phyloP scores from a whole-genome alignment of 352 stramenopile genomes.

The Elongisporangium prolatum region DNA sequence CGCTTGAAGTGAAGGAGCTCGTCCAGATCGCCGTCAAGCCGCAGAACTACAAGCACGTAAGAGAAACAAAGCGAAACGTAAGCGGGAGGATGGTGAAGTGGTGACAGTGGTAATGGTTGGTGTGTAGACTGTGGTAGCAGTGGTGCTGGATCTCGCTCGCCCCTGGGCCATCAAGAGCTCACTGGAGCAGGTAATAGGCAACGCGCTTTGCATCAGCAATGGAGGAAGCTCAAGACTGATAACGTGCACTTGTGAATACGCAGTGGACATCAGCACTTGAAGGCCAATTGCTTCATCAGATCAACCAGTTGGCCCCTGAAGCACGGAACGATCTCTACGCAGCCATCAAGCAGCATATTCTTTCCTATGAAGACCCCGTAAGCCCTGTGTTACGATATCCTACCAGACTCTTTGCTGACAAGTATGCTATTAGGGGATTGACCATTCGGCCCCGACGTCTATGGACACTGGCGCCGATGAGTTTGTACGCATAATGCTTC shows the following conservation, averaged over 20 bases:
- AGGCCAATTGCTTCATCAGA: slow-evolving; percentile 64
- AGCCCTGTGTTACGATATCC: slow-evolving; percentile 6
- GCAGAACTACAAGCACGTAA: slow-evolving; percentile 40
- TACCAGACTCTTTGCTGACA: slow-evolving; percentile 1
- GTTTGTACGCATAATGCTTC: slow-evolving; percentile 35
- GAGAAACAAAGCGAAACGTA: neutral
- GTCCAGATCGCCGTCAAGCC: slow-evolving; percentile 63
- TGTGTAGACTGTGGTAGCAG: slow-evolving; percentile 48
- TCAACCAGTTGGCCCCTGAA: slow-evolving; percentile 51
- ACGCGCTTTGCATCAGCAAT: neutral
- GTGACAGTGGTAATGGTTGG: slow-evolving; percentile 1
- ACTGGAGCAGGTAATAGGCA: slow-evolving; percentile 41
- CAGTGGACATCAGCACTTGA: slow-evolving; percentile 76
- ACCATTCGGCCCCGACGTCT: slow-evolving; percentile 38
- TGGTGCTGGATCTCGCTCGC: slow-evolving; percentile 68
- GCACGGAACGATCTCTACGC: slow-evolving; percentile 55
- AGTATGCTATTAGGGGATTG: slow-evolving; percentile 25
- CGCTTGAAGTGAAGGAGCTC: slow-evolving; percentile 62
- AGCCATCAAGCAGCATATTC: slow-evolving; percentile 64
- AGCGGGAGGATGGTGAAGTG: slow-evolving; percentile 3
- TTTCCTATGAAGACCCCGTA: slow-evolving; percentile 77
- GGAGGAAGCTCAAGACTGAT: neutral
- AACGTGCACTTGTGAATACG: neutral
- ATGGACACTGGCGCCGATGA: slow-evolving; percentile 61
- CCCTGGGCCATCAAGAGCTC: slow-evolving; percentile 82